Evolutionary conservation across 1,284 basidiomycete genomes (phyloP).

Genomic region (Apiotrichum porosum): DNA sequence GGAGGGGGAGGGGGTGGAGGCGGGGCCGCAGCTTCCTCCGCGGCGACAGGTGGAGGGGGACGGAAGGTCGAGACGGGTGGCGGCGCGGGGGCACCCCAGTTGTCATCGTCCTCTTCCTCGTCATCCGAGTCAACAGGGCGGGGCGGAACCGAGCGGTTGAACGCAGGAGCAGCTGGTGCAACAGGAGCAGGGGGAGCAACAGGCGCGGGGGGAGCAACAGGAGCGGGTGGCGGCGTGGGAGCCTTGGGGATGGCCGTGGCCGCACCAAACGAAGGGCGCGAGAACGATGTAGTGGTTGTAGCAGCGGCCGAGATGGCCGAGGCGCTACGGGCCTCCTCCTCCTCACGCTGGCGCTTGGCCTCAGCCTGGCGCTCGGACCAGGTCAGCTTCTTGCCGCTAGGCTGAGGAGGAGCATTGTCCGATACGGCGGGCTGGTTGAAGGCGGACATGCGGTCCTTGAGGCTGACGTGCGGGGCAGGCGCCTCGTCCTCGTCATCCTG

Average conservation of each 20-base stretch:
- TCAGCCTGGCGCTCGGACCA: constrained; percentile 86
- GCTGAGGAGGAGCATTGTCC: constrained; percentile 17
- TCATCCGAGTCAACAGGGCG: constrained; percentile 30
- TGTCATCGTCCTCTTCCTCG: constrained; percentile 34
- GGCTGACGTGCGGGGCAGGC: constrained; percentile 22
- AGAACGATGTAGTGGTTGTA: constrained; percentile 3
- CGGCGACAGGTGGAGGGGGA: background rate
- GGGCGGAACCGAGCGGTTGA: constrained; percentile 20
- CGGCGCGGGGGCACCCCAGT: constrained; percentile 36
- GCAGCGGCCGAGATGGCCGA: constrained; percentile 50
- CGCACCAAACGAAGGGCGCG: constrained; percentile 15
- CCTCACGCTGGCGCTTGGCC: constrained; percentile 75
- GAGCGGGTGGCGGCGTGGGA: constrained; percentile 27
- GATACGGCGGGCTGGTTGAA: constrained; percentile 22
- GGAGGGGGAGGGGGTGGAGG: constrained; percentile 28
- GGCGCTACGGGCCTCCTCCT: constrained; percentile 68
- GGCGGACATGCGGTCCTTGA: constrained; percentile 42
- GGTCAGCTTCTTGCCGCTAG: constrained; percentile 64
- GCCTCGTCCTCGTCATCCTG: constrained; percentile 35
- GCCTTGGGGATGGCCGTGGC: constrained; percentile 7
- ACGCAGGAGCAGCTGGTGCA: constrained; percentile 17
- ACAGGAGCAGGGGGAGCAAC: constrained; percentile 16
- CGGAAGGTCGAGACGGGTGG: constrained; percentile 16
- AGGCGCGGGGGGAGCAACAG: constrained; percentile 27
- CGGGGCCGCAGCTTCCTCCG: background rate